Evolutionary conservation across 768 basidiomycete genomes (phyloP).

Genomic region (Glaciozyma martinii): DNA sequence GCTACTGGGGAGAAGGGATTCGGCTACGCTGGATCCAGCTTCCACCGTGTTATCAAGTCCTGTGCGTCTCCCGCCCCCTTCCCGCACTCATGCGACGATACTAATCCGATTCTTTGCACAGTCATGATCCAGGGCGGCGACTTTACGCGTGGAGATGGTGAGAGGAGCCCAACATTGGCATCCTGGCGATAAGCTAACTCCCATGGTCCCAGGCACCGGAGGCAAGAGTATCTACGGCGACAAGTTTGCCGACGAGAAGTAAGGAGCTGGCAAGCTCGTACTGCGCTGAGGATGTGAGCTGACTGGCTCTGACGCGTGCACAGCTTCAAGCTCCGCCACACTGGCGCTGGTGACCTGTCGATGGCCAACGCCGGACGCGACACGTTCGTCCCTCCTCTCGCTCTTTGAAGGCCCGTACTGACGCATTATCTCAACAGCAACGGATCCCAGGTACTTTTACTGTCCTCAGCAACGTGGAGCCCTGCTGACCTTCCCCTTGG

Average conservation of each 20-base stretch:
- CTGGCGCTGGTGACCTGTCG: conserved; percentile 69
- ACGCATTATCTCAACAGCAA: background rate
- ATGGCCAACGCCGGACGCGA: conserved; percentile 59
- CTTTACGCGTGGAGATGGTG: conserved; percentile 78
- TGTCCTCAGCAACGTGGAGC: too few species aligned
- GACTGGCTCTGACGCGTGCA: conserved; percentile 35
- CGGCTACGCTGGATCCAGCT: conserved; percentile 90
- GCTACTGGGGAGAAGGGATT: conserved; percentile 72
- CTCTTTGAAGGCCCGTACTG: background rate
- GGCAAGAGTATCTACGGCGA: conserved; percentile 75
- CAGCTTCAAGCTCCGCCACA: conserved; percentile 85
- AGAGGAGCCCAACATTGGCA: too few species aligned
- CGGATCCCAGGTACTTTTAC: too few species aligned
- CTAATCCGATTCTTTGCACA: background rate
- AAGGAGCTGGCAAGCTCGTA: conserved; percentile 32
- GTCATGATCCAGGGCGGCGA: conserved; percentile 86
- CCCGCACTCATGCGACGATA: background rate
- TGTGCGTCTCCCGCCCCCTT: background rate
- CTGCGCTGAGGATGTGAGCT: too few species aligned
- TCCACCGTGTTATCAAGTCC: conserved; percentile 50
- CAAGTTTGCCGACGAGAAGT: conserved; percentile 84
- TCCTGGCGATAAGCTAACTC: too few species aligned
- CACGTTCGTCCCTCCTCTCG: conserved; percentile 56
- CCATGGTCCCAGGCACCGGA: background rate
- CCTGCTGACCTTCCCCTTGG: background rate